Evolutionary conservation across 176 grass and related monocot species (phyloP), one percentile per base, ranked within the genome.

Genomic region (Oryza meyeriana): DNA sequence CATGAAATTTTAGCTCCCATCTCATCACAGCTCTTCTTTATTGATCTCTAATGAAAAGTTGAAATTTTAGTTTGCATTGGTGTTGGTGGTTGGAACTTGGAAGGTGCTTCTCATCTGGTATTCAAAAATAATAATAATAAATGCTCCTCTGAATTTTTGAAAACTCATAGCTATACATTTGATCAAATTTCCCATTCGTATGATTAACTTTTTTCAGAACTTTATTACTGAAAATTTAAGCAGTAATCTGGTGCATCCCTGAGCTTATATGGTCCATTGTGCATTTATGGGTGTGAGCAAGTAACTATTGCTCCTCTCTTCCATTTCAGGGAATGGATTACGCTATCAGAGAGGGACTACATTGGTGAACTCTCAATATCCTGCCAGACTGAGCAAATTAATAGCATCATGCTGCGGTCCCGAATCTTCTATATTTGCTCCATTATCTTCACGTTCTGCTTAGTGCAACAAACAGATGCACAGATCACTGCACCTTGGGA

Each of bases 401-500:
- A 33, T 61, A 3, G 38, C 26, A 4, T 44, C 73, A 91, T 87
- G 89, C 66, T 76, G 10, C 8, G 0, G 17, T 61, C 39, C 62
- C 74, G 17, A 25, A 27, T 25, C 41, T 50, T 86, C n/a, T 71
- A 69, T 29, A 3, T 81, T 34, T 83, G 71, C 20, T 57, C 61
- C 35, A 50, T 87, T 57, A 48, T 91, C 48, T 33, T 81, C 47
- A 33, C 58, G 62, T 65, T 91, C 47, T 93, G 22, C 83, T 80
- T 74, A 34, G 48, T 77, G 29, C 84, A 79, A 72, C 83, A 79
- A n/a, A 34, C 78, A 6, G 29, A 45, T n/a, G 90, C 90, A 72
- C 86, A 89, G 34, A 48, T 88, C 10, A 94, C 87, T 8, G 78
- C 93, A 58, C 92, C 88, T 83, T 91, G 86, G 83, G 95, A 98